phyloP scores from a whole-genome alignment of 2,329 filamentous ascomycete species.

The Nemania serpens region DNA sequence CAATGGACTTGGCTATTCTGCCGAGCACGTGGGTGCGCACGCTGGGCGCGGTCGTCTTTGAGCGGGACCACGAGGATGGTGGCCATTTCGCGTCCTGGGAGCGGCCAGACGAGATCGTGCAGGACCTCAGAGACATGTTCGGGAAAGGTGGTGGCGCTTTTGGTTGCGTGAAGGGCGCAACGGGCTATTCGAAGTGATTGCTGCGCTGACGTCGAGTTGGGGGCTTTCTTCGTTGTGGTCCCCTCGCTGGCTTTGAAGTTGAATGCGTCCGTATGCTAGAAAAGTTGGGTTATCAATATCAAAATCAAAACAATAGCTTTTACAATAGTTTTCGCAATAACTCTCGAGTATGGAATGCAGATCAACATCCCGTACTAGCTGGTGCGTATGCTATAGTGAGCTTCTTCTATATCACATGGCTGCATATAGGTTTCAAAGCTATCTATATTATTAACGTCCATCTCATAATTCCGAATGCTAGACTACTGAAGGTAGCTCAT shows the following conservation, averaged over 20 bases:
- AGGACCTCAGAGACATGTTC: conserved; percentile 64
- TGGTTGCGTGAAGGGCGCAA: conserved; percentile 40
- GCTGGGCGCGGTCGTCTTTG: conserved; percentile 64
- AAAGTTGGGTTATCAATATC: too few relatives aligned
- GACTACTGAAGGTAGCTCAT: too few relatives aligned
- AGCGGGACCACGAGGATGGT: conserved; percentile 54
- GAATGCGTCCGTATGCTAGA: too few relatives aligned
- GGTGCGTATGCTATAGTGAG: not conserved
- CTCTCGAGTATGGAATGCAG: too few relatives aligned
- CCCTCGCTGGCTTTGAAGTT: not conserved
- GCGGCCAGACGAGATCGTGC: conserved; percentile 55
- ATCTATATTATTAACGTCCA: too few relatives aligned
- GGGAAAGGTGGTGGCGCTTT: conserved; percentile 53
- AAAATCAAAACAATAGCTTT: too few relatives aligned
- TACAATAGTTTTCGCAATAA: too few relatives aligned
- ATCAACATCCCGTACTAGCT: too few relatives aligned
- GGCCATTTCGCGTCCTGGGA: conserved; percentile 68
- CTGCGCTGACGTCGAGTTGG: not conserved
- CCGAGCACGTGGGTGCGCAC: conserved; percentile 62
- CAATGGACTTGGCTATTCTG: conserved; percentile 59
- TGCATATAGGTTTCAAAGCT: not conserved
- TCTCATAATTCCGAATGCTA: too few relatives aligned
- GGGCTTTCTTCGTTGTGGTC: not conserved
- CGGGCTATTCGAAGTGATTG: conserved; percentile 34
- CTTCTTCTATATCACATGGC: not conserved